Percentiles rank a stretch among this genome's conserved stretches.
Conservation (phyloP, 1,139 yeast species). For the Taphrina confusa region DNA sequence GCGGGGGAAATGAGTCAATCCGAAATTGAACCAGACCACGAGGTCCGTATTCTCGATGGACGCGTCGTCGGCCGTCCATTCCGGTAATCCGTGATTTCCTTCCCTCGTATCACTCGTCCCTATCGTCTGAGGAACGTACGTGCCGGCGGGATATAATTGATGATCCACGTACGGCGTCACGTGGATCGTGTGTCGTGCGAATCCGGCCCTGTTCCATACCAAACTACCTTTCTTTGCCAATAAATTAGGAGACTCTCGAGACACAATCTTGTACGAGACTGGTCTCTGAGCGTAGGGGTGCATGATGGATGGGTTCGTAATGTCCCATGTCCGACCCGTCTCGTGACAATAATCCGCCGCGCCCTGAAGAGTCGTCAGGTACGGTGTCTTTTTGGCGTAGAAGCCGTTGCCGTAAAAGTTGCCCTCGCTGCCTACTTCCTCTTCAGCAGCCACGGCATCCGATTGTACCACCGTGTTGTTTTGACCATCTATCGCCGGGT, state of each 20-base stretch:
- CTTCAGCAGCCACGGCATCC: conserved; percentile 64
- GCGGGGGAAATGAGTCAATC: conserved; percentile 81
- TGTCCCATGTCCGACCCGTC: conserved; percentile 75
- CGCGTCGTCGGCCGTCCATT: conserved; percentile 69
- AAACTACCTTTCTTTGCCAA: conserved; percentile 73
- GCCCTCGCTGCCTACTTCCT: conserved; percentile 63
- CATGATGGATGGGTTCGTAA: conserved; percentile 67
- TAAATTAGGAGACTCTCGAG: conserved; percentile 72
- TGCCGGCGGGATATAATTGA: conserved; percentile 75
- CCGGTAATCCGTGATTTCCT: conserved; percentile 66
- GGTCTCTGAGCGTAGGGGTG: conserved; percentile 74
- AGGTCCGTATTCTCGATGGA: conserved; percentile 68
- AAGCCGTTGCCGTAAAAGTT: conserved; percentile 76
- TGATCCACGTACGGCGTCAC: conserved; percentile 67
- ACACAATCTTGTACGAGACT: conserved; percentile 72
- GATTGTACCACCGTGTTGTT: conserved; percentile 70
- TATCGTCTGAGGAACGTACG: conserved; percentile 75
- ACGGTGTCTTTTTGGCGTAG: conserved; percentile 61
- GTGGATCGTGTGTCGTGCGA: conserved; percentile 68
- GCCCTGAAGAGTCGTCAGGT: conserved; percentile 69
- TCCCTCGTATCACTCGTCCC: conserved; percentile 57
- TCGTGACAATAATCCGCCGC: conserved; percentile 62
- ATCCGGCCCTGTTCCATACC: conserved; percentile 78
- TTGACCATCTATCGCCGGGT: conserved; percentile 80
- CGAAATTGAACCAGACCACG: conserved; percentile 75